Conservation (phyloP, 768 basidiomycete species). For the Russula abietina region DNA sequence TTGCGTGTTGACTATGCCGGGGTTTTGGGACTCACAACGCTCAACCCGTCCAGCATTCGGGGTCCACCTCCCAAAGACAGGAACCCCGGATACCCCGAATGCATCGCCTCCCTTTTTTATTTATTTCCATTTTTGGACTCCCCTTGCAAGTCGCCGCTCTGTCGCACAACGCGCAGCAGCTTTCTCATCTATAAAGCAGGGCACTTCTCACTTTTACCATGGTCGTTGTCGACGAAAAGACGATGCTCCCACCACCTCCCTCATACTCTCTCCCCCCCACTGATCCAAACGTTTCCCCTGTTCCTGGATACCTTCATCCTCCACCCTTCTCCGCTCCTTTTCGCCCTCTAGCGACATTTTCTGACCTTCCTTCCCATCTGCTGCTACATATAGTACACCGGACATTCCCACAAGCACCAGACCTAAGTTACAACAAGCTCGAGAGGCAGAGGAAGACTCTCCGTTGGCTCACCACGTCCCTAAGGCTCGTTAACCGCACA, state of each 20-base stretch:
- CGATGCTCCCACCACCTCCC: slow-evolving; percentile 12
- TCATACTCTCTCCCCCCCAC: not conserved
- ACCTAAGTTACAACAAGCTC: slow-evolving; percentile 36
- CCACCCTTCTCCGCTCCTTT: slow-evolving; percentile 2
- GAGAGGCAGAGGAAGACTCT: slow-evolving; percentile 60
- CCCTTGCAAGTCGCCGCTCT: not conserved
- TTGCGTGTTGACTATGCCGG: slow-evolving; percentile 17
- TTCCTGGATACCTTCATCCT: not conserved
- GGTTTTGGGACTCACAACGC: slow-evolving; percentile 15
- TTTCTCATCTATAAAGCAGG: not conserved
- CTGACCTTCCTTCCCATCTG: slow-evolving; percentile 51
- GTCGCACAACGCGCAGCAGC: not conserved
- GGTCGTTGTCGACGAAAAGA: slow-evolving; percentile 34
- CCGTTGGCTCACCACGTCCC: slow-evolving; percentile 59
- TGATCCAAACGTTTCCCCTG: not conserved
- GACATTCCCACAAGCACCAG: slow-evolving; percentile 49
- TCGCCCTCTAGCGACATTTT: slow-evolving; percentile 25
- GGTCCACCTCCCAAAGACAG: slow-evolving; percentile 5
- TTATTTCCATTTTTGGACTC: not conserved
- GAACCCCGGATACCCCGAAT: not conserved
- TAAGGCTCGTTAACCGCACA: slow-evolving; percentile 59
- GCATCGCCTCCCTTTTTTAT: not conserved
- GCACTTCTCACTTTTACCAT: slow-evolving; percentile 26
- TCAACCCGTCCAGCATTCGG: not conserved
- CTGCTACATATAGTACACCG: slow-evolving; percentile 64